Evolutionary conservation across 805 yeast species (phyloP).

Genomic region (Saccharomyces jurei): DNA sequence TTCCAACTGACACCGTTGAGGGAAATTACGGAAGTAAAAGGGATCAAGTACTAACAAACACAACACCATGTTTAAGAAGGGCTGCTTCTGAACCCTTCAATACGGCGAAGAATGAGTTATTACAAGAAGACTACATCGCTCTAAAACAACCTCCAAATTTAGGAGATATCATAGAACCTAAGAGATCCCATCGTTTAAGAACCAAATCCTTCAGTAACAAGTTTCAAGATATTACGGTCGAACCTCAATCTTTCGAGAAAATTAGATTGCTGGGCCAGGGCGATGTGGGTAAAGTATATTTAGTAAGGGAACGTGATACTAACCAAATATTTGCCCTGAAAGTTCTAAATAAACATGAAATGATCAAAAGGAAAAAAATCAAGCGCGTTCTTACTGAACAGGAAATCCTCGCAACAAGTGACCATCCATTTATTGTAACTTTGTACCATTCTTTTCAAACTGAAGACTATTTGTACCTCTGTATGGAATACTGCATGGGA

Average conservation of each 20-base stretch:
- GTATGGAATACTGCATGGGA: conserved; percentile 99
- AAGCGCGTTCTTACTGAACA: conserved; percentile 94
- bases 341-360: conserved; percentile 79
- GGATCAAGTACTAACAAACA: conserved; percentile 7
- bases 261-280: conserved; percentile 90
- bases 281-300: conserved; percentile 93
- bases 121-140: conserved; percentile 1
- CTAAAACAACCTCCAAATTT: conserved; percentile 1
- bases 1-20: not conserved
- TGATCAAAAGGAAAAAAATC: conserved; percentile 90
- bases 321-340: conserved; percentile 86
- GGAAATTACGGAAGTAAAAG: not conserved
- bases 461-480: conserved; percentile 79
- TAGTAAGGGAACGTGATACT: conserved; percentile 75
- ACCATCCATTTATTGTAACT: conserved; percentile 96
- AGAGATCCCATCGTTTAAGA: conserved; percentile 32
- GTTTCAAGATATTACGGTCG: conserved; percentile 69
- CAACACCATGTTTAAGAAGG: conserved; percentile 42
- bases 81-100: conserved; percentile 79
- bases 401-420: conserved; percentile 88
- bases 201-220: conserved; percentile 55
- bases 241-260: conserved; percentile 81
- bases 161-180: conserved; percentile 17
- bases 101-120: conserved; percentile 16
- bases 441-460: conserved; percentile 94